Evolutionary conservation across 2,329 filamentous ascomycete species (phyloP).

Genomic region (Tolypocladium endophyticum): DNA sequence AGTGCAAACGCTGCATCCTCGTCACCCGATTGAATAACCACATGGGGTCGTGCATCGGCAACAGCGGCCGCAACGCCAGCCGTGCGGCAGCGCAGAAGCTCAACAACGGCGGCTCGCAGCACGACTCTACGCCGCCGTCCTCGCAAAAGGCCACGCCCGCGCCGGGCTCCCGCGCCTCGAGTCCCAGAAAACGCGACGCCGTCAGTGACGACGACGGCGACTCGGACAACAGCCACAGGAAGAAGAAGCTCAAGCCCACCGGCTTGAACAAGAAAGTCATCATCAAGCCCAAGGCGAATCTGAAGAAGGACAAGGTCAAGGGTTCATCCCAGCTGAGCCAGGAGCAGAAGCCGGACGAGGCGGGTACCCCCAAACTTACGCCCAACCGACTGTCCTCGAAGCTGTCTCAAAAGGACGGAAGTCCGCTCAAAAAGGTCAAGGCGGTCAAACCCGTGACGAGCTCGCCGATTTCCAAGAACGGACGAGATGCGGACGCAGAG

Average conservation of each 20-base stretch:
- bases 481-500: conserved; percentile 37
- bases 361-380: conserved; percentile 11
- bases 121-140: conserved; percentile 48
- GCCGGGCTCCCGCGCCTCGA: conserved; percentile 41
- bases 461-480: conserved; percentile 38
- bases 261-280: conserved; percentile 41
- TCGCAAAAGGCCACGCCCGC: conserved; percentile 53
- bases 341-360: conserved; percentile 30
- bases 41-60: conserved; percentile 58
- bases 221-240: conserved; percentile 40
- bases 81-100: conserved; percentile 53
- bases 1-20: conserved; percentile 55
- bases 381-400: conserved; percentile 19
- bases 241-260: conserved; percentile 45
- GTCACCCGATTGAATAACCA: conserved; percentile 57
- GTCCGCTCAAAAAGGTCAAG: conserved; percentile 32
- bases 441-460: conserved; percentile 36
- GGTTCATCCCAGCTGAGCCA: conserved; percentile 37
- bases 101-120: conserved; percentile 44
- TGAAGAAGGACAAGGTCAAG: conserved; percentile 48
- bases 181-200: conserved; percentile 46
- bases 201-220: conserved; percentile 43
- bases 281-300: conserved; percentile 38
- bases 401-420: conserved; percentile 22
- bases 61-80: conserved; percentile 52